A percentile compares a stretch with the other conserved stretches of the same genome.
phyloP scores from a whole-genome alignment of 441 rosid species.

The Adansonia madagascariensis region DNA sequence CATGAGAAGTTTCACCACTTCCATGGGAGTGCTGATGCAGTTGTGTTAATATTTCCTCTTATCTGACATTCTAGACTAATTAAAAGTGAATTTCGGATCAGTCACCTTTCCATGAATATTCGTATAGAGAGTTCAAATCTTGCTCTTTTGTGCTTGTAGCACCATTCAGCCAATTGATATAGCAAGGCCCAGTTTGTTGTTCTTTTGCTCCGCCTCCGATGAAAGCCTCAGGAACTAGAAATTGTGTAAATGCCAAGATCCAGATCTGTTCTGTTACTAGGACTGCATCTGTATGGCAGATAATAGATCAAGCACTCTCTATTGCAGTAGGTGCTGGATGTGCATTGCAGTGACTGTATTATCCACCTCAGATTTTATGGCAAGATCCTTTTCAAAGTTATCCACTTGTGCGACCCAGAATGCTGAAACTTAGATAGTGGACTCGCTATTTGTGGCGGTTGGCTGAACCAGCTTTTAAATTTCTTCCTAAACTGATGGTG shows the following conservation, averaged over 20 bases:
- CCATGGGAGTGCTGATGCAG: conserved; percentile 25
- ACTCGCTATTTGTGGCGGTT: conserved; percentile 25
- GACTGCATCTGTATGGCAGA: conserved; percentile 37
- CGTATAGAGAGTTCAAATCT: conserved; percentile 2
- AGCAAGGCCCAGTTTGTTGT: not conserved
- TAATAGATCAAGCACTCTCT: conserved; percentile 32
- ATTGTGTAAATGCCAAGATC: conserved; percentile 27
- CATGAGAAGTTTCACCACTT: not conserved
- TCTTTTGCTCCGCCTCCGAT: conserved; percentile 23
- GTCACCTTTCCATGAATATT: conserved; percentile 16
- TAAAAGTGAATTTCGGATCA: conserved; percentile 13
- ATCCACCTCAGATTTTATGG: conserved; percentile 30
- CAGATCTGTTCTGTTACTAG: conserved; percentile 28
- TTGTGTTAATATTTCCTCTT: conserved; percentile 16
- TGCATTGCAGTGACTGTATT: conserved; percentile 31
- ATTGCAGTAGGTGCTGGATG: conserved; percentile 28
- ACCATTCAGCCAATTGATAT: conserved; percentile 3
- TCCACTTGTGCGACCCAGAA: conserved; percentile 27
- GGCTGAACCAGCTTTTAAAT: not conserved
- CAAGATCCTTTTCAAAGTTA: conserved; percentile 28
- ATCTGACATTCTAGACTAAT: conserved; percentile 23
- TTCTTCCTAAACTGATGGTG: not conserved
- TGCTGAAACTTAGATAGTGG: conserved; percentile 21
- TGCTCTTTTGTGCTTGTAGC: not conserved
- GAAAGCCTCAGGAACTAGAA: conserved; percentile 34